Conservation (phyloP, 352 stramenopile genomes). For the Albugo candida region DNA sequence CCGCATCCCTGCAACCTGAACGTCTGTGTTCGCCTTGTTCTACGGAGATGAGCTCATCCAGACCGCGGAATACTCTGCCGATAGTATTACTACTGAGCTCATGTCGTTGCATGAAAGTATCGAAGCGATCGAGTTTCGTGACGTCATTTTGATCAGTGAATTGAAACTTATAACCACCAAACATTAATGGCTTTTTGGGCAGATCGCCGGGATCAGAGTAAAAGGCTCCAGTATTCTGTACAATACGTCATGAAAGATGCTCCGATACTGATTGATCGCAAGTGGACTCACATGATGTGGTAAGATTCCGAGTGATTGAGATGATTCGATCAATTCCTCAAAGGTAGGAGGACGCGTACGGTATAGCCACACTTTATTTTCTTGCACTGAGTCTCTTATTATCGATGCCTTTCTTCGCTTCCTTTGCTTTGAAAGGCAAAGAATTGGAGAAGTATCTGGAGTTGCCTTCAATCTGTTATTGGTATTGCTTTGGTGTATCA, state of each 20-base stretch:
- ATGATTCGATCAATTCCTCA: constrained; percentile 23
- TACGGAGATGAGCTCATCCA: too few species aligned
- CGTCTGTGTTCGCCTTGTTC: too few species aligned
- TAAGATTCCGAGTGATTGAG: constrained; percentile 20
- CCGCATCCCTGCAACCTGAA: too few species aligned
- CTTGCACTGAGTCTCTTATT: constrained; percentile 1
- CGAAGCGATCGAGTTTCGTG: constrained; percentile 19
- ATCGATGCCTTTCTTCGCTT: neutral
- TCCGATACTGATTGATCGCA: neutral
- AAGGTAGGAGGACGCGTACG: constrained; percentile 18
- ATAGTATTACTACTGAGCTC: constrained; percentile 1
- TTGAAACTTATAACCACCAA: constrained; percentile 47
- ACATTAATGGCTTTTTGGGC: constrained; percentile 47
- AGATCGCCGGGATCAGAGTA: constrained; percentile 41
- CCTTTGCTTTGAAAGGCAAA: neutral
- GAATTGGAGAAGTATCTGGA: too few species aligned
- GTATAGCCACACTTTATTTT: constrained; percentile 25
- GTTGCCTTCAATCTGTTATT: too few species aligned
- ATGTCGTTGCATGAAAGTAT: constrained; percentile 14
- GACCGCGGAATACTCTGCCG: too few species aligned
- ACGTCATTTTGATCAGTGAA: constrained; percentile 19
- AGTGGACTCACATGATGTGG: constrained; percentile 14
- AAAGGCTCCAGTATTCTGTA: constrained; percentile 28
- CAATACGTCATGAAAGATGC: neutral
- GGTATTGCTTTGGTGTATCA: too few species aligned